Base-by-base conservation (phyloP, 352 stramenopile species). In the Plasmopara halstedii region DNA sequence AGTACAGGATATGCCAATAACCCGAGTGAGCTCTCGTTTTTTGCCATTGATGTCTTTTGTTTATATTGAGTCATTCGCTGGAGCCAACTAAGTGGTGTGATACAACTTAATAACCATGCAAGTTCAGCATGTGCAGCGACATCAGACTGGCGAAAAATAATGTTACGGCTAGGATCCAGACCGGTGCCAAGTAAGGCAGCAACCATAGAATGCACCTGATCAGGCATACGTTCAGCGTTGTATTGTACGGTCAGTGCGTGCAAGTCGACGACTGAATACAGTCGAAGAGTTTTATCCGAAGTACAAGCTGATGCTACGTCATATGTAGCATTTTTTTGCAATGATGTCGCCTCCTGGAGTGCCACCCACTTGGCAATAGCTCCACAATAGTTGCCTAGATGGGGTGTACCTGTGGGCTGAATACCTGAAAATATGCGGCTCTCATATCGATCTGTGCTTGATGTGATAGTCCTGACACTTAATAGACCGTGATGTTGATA, bases 51-150 rank as follows among this genome's bases (percentile, higher is more conserved):
- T 14, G 85, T 66, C 70, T 99, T 99, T 50, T 99, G 94, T 70
- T 99, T 99, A 76, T 97, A 99, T 75, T 99, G 97, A 48, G 98
- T 99, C 97, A 99, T 99, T 49, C 96, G 87, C 58, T 99, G 88
- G 29, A 99, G 70, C 91, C 95, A 98, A 37, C 92, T 95, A 57
- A 99, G 94, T 8, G 96, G 96, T 35, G 95, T 98, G 38, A 97
- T 85, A 66, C 95, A 99, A 51, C 90, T 96, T 37, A 99, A 68
- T 18, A 98, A 71, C 97, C 97, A 99, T 41, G 88, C 73, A 21
- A 99, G 75, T 60, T 99, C 96, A 6, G 96, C 67, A 73, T 99
- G 97, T 7, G 64, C 59, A 0, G 42, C 43, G 49, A 90, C 66
- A 47, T 88, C 72, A 25, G 85, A 94, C 47, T 94, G 80, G 41